Percentiles rank a stretch among this genome's conserved stretches.
Evolutionary conservation across 345 rosid species (phyloP).

Genomic region (Alliaria petiolata): DNA sequence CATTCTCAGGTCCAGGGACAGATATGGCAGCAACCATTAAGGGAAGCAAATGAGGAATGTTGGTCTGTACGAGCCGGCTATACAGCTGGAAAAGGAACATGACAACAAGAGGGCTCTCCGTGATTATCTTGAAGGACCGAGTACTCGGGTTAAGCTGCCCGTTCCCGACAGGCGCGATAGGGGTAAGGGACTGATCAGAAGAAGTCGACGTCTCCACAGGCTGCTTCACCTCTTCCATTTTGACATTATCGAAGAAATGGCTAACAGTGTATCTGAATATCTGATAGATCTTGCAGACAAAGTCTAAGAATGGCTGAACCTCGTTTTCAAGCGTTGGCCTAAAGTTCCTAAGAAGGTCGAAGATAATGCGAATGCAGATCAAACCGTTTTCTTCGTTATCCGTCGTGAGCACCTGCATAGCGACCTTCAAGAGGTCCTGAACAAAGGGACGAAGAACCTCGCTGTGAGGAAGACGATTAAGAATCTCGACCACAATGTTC

Average conservation of each 20-base stretch:
- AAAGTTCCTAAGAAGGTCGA: conserved; percentile 91
- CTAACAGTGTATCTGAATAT: conserved; percentile 73
- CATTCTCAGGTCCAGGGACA: conserved; percentile 91
- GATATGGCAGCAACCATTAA: conserved; percentile 98
- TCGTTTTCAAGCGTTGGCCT: conserved; percentile 89
- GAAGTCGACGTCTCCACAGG: conserved; percentile 70
- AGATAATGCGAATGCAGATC: conserved; percentile 90
- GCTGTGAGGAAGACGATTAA: conserved; percentile 91
- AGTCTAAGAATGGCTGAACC: conserved; percentile 94
- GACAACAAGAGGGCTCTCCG: conserved; percentile 98
- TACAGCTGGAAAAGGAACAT: conserved; percentile 97
- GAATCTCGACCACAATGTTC: conserved; percentile 88
- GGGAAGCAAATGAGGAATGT: conserved; percentile 89
- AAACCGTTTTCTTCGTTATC: conserved; percentile 97
- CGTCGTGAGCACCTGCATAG: conserved; percentile 92
- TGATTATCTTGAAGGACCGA: conserved; percentile 90
- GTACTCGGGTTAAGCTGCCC: conserved; percentile 94
- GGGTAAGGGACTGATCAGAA: conserved; percentile 63
- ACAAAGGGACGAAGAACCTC: conserved; percentile 99
- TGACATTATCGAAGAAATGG: conserved; percentile 80
- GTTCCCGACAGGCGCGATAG: conserved; percentile 44
- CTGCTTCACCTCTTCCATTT: conserved; percentile 60
- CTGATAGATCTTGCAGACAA: conserved; percentile 94
- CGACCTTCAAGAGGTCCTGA: conserved; percentile 92
- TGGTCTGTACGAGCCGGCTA: conserved; percentile 90